Evolutionary conservation across 768 basidiomycete species (phyloP).

Genomic region (Exsudoporus frostii): DNA sequence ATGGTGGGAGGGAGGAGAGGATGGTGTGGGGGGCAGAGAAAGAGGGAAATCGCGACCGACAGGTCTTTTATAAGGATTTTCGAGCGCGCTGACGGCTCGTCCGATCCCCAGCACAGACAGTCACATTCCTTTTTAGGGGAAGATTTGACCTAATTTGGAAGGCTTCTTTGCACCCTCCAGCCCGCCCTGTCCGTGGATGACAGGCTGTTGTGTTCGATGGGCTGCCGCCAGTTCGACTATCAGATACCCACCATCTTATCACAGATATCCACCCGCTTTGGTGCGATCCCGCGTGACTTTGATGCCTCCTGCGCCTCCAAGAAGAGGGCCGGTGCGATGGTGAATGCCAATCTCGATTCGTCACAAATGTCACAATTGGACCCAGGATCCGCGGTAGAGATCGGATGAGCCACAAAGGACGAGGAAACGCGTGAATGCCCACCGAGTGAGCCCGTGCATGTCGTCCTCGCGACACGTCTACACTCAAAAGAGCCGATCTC

Average conservation of each 20-base stretch:
- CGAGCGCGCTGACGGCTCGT: constrained; percentile 20
- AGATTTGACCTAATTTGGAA: constrained; percentile 30
- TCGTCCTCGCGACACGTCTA: neutral
- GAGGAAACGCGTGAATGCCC: neutral
- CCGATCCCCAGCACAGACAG: constrained; percentile 26
- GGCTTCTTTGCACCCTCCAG: constrained; percentile 29
- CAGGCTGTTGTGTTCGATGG: constrained; percentile 25
- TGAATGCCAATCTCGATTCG: constrained; percentile 18
- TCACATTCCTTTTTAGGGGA: constrained; percentile 33
- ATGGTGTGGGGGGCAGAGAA: constrained; percentile 41
- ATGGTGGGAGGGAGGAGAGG: constrained; percentile 26
- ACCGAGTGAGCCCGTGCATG: neutral
- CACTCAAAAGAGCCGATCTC: neutral
- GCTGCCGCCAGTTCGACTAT: constrained; percentile 22
- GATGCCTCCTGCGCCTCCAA: neutral
- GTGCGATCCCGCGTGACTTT: neutral
- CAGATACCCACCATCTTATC: constrained; percentile 18
- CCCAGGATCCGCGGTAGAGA: constrained; percentile 27
- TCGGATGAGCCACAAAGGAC: constrained; percentile 1
- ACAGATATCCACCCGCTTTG: neutral
- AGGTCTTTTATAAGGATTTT: constrained; percentile 35
- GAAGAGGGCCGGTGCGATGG: neutral
- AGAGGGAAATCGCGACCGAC: constrained; percentile 32
- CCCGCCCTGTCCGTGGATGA: constrained; percentile 22
- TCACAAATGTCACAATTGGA: constrained; percentile 23